Base-by-base conservation (phyloP, 345 rosid species). In the Corchorus olitorius region DNA sequence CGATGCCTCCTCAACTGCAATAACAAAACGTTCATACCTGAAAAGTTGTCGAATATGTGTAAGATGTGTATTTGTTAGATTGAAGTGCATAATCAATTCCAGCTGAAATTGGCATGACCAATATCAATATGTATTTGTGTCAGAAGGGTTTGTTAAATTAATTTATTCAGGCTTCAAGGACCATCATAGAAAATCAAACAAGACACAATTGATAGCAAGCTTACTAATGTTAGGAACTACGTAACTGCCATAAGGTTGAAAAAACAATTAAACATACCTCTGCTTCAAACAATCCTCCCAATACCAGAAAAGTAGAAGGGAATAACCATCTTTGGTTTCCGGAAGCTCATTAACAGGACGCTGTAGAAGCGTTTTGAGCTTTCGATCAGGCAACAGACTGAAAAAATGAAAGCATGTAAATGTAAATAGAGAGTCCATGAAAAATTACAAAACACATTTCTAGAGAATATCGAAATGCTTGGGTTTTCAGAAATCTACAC, bases 231-330 rank as follows among this genome's bases (percentile, higher is more conserved):
- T 27, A 27, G 27, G 27, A 27, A 27, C 64, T 8, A 22, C 39
- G 33, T 4, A 13, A 60, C 17, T 33, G 17, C 17, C 39, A 59
- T 7, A 12, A 60, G 16, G 64, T 12, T 1, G 45, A 66, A 43
- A 49, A 49, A 53, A 17, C 65, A 54, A 12, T 60, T 41, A 39
- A 14, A 61, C 60, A 76, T 78, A 96, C 99, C 98, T 93, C 79
- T 87, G 92, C 88, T 92, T 96, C 79, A 96, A 83, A 85, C 97
- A 89, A n/a, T 96, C 99, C 83, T 96, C 99, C 91, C 96, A 96
- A 77, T 93, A 93, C 99, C 97, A 96, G 77, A 92, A 92, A 22
- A 93, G 92, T 71, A 93, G 83, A 83, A 96, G 95, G 56, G 98
- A 91, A 81, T 91, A 77, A 70, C 98, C 99, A 85, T 96, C 99